phyloP scores from a whole-genome alignment of 768 basidiomycete genomes.

The Mycena vitilis region DNA sequence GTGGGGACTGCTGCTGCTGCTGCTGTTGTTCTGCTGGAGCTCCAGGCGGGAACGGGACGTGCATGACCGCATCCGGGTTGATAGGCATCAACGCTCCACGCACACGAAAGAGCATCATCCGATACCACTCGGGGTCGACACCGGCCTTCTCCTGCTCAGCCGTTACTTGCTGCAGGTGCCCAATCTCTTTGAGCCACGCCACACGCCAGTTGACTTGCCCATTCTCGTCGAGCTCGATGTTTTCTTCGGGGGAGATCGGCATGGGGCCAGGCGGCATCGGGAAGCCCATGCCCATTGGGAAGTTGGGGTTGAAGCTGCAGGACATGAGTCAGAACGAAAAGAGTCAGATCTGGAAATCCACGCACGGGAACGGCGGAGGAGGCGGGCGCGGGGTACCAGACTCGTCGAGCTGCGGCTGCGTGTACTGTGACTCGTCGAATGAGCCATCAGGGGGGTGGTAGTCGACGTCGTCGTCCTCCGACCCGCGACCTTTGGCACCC shows the following conservation, averaged over 20 bases:
- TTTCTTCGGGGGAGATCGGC: constrained; percentile 73
- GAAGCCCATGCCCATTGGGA: constrained; percentile 77
- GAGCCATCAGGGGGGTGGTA: constrained; percentile 66
- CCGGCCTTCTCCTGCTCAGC: constrained; percentile 85
- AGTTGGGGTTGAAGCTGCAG: constrained; percentile 78
- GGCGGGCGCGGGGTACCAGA: constrained; percentile 56
- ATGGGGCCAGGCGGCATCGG: constrained; percentile 62
- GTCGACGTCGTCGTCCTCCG: constrained; percentile 74
- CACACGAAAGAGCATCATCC: constrained; percentile 87
- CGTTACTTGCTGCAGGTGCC: constrained; percentile 79
- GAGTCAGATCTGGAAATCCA: constrained; percentile 34
- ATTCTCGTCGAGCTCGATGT: constrained; percentile 78
- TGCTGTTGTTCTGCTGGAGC: constrained; percentile 48
- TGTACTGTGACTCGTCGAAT: constrained; percentile 67
- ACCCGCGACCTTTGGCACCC: constrained; percentile 58
- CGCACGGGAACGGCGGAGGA: constrained; percentile 73
- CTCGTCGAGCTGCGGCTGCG: constrained; percentile 32
- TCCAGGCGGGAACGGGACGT: constrained; percentile 32
- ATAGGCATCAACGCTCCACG: constrained; percentile 77
- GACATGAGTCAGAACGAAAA: constrained; percentile 21
- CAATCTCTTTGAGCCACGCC: constrained; percentile 85
- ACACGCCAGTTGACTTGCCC: constrained; percentile 85
- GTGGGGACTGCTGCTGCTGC: constrained; percentile 43
- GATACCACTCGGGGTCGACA: constrained; percentile 86
- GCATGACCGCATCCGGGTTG: constrained; percentile 62